These are phyloP conservation scores for Pseudocercospora crystallina DNA, from an alignment of 2,329 filamentous ascomycete genomes.

Conservation along the genomic window DNA sequence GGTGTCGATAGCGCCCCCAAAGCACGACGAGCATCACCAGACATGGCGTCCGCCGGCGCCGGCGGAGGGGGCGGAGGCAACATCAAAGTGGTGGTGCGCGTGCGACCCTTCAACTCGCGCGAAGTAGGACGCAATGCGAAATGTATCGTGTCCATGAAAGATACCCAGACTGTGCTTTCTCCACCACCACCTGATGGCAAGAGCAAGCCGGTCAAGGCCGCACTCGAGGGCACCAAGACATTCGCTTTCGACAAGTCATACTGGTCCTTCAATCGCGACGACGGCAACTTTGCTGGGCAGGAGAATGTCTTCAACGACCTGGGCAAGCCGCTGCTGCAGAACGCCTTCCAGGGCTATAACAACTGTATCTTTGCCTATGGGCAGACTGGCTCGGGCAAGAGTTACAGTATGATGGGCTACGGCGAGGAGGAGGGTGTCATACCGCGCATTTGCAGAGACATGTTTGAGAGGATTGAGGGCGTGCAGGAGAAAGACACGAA, in stretches of 20 bases:
- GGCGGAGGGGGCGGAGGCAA: slow-evolving; percentile 74
- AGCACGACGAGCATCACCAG: neutral
- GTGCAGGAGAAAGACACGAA: slow-evolving; percentile 71
- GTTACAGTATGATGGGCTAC: slow-evolving; percentile 99
- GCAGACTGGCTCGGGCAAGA: slow-evolving; percentile 97
- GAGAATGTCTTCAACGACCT: slow-evolving; percentile 85
- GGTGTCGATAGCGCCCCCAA: neutral
- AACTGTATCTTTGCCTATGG: slow-evolving; percentile 99
- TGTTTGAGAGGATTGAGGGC: slow-evolving; percentile 82
- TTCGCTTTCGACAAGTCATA: slow-evolving; percentile 98
- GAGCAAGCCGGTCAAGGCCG: slow-evolving; percentile 67
- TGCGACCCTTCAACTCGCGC: slow-evolving; percentile 81
- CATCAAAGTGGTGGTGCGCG: slow-evolving; percentile 99
- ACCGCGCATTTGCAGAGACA: slow-evolving; percentile 93
- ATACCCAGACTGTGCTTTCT: slow-evolving; percentile 80
- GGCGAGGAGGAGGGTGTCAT: slow-evolving; percentile 94
- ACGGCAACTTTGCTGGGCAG: slow-evolving; percentile 83
- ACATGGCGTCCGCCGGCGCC: slow-evolving; percentile 27
- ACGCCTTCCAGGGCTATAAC: slow-evolving; percentile 98
- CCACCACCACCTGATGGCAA: slow-evolving; percentile 63
- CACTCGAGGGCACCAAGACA: slow-evolving; percentile 67
- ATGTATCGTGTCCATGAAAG: slow-evolving; percentile 98
- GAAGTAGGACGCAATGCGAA: slow-evolving; percentile 89
- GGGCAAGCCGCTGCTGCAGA: slow-evolving; percentile 87
- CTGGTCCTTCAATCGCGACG: slow-evolving; percentile 90